phyloP scores from a whole-genome alignment of 768 basidiomycete species.

The Naematelia aurantialba region DNA sequence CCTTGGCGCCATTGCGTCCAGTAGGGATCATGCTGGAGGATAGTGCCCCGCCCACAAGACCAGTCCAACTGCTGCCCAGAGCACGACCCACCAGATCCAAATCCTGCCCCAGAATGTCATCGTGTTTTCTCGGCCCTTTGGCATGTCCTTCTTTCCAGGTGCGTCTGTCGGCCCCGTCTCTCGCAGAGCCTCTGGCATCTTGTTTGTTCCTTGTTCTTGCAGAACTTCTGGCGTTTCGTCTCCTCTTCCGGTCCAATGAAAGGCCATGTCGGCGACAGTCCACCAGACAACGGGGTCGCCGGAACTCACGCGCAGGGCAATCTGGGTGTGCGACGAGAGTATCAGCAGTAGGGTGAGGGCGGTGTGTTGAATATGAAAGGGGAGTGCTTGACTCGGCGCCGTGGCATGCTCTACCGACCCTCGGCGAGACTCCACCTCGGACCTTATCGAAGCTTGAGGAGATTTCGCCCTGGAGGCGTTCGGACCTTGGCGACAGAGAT shows the following conservation, averaged over 20 bases:
- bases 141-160: neutral
- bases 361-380: conserved; percentile 72
- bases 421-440: neutral
- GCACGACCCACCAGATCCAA: conserved; percentile 74
- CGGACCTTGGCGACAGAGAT: neutral
- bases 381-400: conserved; percentile 52
- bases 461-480: too few species aligned
- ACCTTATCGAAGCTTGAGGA: neutral
- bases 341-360: conserved; percentile 63
- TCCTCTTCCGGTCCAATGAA: conserved; percentile 27
- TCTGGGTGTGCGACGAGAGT: conserved; percentile 81
- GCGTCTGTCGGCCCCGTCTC: too few species aligned
- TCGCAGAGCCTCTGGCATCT: neutral
- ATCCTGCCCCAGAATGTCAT: conserved; percentile 52
- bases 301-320: conserved; percentile 70
- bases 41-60: conserved; percentile 80
- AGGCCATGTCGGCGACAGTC: conserved; percentile 69
- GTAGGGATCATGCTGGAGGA: conserved; percentile 80
- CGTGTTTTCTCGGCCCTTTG: neutral
- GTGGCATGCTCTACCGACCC: conserved; percentile 1
- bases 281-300: conserved; percentile 79
- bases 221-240: neutral
- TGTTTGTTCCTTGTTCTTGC: conserved; percentile 50
- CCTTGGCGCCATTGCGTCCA: too few species aligned
- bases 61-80: conserved; percentile 69